Evolutionary conservation across 345 rosid genomes (phyloP).

Genomic region (Camelina sativa): DNA sequence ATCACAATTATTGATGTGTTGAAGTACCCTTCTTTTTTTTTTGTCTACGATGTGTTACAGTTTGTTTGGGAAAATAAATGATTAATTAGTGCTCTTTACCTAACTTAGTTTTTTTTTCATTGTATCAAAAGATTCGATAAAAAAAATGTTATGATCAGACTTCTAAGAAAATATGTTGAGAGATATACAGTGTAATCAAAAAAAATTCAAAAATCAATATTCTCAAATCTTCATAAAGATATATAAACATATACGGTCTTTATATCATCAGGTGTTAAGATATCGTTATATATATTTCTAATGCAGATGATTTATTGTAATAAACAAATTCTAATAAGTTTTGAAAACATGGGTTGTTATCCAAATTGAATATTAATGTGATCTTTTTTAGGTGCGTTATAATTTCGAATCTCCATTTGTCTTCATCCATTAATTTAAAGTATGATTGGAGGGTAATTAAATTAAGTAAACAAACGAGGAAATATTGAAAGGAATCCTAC

Average conservation of each 20-base stretch:
- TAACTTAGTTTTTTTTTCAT: not conserved
- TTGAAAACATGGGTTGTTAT: no score
- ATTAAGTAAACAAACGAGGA: constrained; percentile 8
- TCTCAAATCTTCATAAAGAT: no score
- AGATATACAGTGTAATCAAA: no score
- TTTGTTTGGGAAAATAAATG: not conserved
- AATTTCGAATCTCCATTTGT: not conserved
- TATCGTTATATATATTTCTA: not conserved
- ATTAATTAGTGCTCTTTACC: not conserved
- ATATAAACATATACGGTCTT: no score
- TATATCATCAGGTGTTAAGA: not conserved
- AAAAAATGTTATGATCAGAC: not conserved
- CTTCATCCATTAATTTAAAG: not conserved
- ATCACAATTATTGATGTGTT: no score
- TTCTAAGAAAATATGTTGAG: not conserved
- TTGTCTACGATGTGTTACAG: no score
- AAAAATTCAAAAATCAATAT: no score
- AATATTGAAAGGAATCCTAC: constrained; percentile 22
- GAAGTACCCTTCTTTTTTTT: no score
- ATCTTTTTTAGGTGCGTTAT: constrained; percentile 2
- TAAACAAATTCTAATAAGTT: not conserved
- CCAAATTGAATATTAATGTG: constrained; percentile 7
- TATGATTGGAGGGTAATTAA: constrained; percentile 7
- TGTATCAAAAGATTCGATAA: not conserved
- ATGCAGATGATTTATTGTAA: not conserved